Evolutionary conservation across 768 basidiomycete genomes (phyloP), one percentile per base, ranked within the genome.

Genomic region (Clavulina sp.): DNA sequence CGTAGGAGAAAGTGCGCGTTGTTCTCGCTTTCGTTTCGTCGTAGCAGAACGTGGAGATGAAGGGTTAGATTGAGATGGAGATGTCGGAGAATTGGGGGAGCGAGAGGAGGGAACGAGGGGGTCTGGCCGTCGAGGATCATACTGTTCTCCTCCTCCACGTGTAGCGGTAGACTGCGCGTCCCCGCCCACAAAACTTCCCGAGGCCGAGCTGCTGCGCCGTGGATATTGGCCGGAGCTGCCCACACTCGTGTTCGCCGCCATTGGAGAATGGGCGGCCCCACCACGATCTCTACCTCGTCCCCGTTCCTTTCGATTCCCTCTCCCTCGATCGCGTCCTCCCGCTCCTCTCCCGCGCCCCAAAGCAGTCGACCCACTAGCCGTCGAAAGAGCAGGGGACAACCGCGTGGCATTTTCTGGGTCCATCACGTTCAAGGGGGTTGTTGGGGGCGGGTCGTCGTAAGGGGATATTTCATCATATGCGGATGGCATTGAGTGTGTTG

Each of bases 401-500:
- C n/a, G n/a, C n/a, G n/a, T n/a, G n/a, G n/a, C n/a, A n/a, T n/a
- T n/a, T n/a, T n/a, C n/a, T n/a, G n/a, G n/a, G n/a, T n/a, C n/a
- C n/a, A n/a, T n/a, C n/a, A n/a, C n/a, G 19, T 19, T 38, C 19
- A 19, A 38, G 19, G 34, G 9, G 34, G 34, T 9, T 9, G 34
- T 9, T 9, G 19, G 9, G 19, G 34, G 34, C 19, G 34, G 19
- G 34, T 38, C 34, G 43, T 46, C 43, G 24, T 28, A 16, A 9
- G 43, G 43, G 16, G 43, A 46, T 13, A 46, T 5, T 57, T 87
- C 84, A 53, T 86, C 81, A 59, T 86, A 87, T 26, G 84, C 80
- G 33, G 75, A 66, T 3, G 84, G 84, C 16, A 72, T 59, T 23
- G 82, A 80, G 49, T 83, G 74, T 13, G 75, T 73, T 5, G 76